These are phyloP conservation scores for Diatrype stigma DNA, from an alignment of 2,329 filamentous ascomycete species.

Conservation along the genomic window DNA sequence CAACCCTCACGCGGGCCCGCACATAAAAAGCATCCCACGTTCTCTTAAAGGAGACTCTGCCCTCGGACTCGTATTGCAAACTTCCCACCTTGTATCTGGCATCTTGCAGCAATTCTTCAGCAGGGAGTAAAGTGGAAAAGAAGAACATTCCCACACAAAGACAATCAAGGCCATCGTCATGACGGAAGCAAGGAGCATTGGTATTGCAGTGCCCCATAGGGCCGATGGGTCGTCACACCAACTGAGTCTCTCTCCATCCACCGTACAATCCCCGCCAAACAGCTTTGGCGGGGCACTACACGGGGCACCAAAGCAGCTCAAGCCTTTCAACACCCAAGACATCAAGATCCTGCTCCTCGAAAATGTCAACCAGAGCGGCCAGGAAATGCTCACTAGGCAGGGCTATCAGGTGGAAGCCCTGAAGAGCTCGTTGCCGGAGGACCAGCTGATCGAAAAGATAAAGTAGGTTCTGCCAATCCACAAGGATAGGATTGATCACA, in stretches of 20 bases:
- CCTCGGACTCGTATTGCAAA: not conserved
- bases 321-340: constrained; percentile 92
- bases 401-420: constrained; percentile 94
- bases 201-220: constrained; percentile 37
- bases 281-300: constrained; percentile 53
- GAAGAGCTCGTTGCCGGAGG: constrained; percentile 86
- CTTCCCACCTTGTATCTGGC: not conserved
- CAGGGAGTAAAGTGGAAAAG: not conserved
- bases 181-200: constrained; percentile 48
- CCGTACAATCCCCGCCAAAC: constrained; percentile 69
- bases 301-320: constrained; percentile 67
- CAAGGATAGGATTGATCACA: not conserved
- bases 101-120: not conserved
- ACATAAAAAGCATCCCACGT: not conserved
- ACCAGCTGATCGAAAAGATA: constrained; percentile 95
- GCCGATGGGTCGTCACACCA: constrained; percentile 49
- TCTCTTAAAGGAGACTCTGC: not conserved
- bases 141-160: not conserved
- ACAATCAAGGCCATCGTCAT: constrained; percentile 22
- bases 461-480: constrained; percentile 52
- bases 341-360: constrained; percentile 95
- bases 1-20: not conserved
- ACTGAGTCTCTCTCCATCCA: constrained; percentile 67
- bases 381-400: constrained; percentile 75
- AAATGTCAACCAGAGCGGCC: constrained; percentile 90